These are phyloP conservation scores for Lenwebbia sp. DNA, from an alignment of 345 rosid species.

Conservation along the genomic window DNA sequence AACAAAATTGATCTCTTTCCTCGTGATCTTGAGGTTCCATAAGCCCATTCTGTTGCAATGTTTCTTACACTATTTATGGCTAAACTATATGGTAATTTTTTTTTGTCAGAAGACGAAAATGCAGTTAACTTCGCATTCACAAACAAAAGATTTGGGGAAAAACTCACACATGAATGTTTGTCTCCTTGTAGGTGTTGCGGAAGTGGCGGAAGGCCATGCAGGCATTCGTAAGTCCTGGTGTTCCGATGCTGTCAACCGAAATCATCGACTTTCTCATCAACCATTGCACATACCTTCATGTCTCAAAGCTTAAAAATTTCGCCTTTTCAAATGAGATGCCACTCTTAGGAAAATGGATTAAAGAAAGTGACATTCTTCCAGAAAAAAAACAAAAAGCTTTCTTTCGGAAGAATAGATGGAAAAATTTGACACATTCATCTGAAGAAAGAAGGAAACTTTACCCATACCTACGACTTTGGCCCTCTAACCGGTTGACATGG, in stretches of 20 bases:
- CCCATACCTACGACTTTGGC: conserved; percentile 78
- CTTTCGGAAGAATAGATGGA: background rate
- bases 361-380: background rate
- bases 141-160: background rate
- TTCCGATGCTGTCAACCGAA: conserved; percentile 64
- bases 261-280: background rate
- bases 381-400: background rate
- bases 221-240: conserved; percentile 65
- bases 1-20: background rate
- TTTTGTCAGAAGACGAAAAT: background rate
- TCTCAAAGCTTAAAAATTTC: background rate
- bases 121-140: background rate
- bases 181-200: conserved; percentile 65
- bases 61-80: background rate
- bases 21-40: background rate
- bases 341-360: background rate
- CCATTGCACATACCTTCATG: background rate
- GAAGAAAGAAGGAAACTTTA: background rate
- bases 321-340: background rate
- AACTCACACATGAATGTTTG: conserved; percentile 58
- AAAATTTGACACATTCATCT: background rate
- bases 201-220: conserved; percentile 70
- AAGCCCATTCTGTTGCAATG: too few species aligned
- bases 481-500: conserved; percentile 82
- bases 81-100: background rate